Percentiles rank a stretch among this genome's conserved stretches.
Evolutionary conservation across 2,329 filamentous ascomycete genomes (phyloP).

Genomic region (Cladophialophora immunda): DNA sequence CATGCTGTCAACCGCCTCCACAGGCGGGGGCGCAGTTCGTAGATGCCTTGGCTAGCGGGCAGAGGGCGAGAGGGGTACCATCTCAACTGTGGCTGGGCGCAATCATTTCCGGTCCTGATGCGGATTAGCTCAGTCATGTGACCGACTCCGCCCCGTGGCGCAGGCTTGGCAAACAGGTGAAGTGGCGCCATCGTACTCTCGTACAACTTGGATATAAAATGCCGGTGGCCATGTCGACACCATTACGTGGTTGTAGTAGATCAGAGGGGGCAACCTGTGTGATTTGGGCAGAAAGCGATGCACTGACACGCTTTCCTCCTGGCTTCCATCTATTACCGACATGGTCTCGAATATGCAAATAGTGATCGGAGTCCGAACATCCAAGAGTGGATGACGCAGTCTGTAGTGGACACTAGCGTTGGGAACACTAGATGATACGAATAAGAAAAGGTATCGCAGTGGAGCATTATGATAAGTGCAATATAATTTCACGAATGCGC

Average conservation of each 20-base stretch:
- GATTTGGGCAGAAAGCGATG: no score
- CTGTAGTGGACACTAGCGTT: no score
- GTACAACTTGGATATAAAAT: neutral
- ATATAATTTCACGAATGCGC: neutral
- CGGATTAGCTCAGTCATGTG: constrained; percentile 11
- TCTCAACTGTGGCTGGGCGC: constrained; percentile 8
- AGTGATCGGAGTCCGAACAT: no score
- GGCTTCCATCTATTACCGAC: no score
- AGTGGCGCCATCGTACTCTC: neutral
- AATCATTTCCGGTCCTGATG: neutral
- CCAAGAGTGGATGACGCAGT: no score
- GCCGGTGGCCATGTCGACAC: no score
- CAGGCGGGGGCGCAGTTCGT: constrained; percentile 7
- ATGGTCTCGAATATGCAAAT: no score
- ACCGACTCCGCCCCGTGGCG: constrained; percentile 13
- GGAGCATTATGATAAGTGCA: no score
- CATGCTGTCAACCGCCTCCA: neutral
- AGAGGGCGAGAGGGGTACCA: neutral
- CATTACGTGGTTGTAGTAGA: no score
- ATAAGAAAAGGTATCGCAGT: no score
- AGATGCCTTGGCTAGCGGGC: neutral
- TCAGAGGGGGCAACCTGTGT: no score
- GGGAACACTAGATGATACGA: neutral
- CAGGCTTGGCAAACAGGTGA: neutral
- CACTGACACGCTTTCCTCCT: no score